A percentile compares a stretch with the other conserved stretches of the same genome.
Evolutionary conservation across 2,329 filamentous ascomycete species (phyloP).

Genomic region (Ascochyta pisi): DNA sequence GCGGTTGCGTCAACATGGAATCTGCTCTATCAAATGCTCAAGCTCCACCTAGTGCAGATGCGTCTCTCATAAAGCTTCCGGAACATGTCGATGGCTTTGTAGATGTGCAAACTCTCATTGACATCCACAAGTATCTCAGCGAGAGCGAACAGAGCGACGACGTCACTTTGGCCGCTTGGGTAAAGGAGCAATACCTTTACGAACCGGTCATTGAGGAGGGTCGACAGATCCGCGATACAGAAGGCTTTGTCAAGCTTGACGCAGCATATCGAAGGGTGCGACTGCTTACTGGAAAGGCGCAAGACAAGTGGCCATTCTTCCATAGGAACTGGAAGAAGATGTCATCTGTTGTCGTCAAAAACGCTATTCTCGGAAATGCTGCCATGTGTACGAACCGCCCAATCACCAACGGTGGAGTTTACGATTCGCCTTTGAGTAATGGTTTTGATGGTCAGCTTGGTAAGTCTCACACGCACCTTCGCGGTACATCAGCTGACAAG

Average conservation of each 20-base stretch:
- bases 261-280: constrained; percentile 40
- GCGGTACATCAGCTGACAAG: background rate
- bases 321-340: constrained; percentile 32
- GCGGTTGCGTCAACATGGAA: constrained; percentile 16
- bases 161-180: constrained; percentile 28
- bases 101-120: constrained; percentile 29
- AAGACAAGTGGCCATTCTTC: constrained; percentile 45
- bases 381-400: constrained; percentile 13
- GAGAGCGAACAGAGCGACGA: constrained; percentile 33
- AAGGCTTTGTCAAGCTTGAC: constrained; percentile 34
- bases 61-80: constrained; percentile 18
- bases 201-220: constrained; percentile 17
- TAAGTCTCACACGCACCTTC: background rate
- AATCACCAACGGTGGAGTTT: constrained; percentile 1
- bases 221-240: constrained; percentile 24
- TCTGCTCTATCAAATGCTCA: background rate
- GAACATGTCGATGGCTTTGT: constrained; percentile 31
- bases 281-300: constrained; percentile 36
- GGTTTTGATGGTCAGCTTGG: constrained; percentile 4
- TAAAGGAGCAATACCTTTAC: constrained; percentile 32
- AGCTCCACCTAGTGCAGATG: constrained; percentile 4
- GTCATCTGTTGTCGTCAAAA: constrained; percentile 26
- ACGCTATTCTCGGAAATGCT: constrained; percentile 25
- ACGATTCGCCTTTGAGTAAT: constrained; percentile 7
- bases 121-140: constrained; percentile 30